Evolutionary conservation across 1,284 basidiomycete species (phyloP).

Genomic region (Trichosporon asahii): DNA sequence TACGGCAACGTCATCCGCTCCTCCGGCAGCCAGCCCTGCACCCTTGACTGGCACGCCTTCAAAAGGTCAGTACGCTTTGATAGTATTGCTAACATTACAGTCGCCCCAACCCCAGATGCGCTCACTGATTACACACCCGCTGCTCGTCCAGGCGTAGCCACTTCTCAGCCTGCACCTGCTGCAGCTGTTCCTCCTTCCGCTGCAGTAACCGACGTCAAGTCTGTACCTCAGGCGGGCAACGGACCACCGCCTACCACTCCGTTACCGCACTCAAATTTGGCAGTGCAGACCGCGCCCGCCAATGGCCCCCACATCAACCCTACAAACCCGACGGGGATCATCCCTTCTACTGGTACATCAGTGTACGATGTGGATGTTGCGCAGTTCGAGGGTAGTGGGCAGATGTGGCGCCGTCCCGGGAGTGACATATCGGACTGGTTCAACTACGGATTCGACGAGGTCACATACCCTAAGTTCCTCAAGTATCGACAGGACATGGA

Average conservation of each 20-base stretch:
- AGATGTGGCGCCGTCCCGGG: constrained; percentile 89
- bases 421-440: constrained; percentile 97
- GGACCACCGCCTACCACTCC: constrained; percentile 26
- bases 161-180: background rate
- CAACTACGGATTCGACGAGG: constrained; percentile 98
- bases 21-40: constrained; percentile 28
- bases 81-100: constrained; percentile 10
- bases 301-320: constrained; percentile 60
- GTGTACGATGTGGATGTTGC: constrained; percentile 85
- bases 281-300: constrained; percentile 28
- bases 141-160: constrained; percentile 60
- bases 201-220: constrained; percentile 36
- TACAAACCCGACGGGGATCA: constrained; percentile 58
- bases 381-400: constrained; percentile 66
- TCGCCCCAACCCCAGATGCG: constrained; percentile 60
- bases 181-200: constrained; percentile 34
- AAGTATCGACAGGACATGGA: constrained; percentile 78
- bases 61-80: constrained; percentile 23
- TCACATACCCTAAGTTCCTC: constrained; percentile 89
- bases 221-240: constrained; percentile 23
- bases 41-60: constrained; percentile 18
- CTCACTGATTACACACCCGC: constrained; percentile 88
- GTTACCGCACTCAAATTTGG: constrained; percentile 41
- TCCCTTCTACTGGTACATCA: constrained; percentile 60
- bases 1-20: constrained; percentile 35